Evolutionary conservation across 1,139 yeast genomes (phyloP), one percentile per base, ranked within the genome.

Genomic region (Candida neerlandica): DNA sequence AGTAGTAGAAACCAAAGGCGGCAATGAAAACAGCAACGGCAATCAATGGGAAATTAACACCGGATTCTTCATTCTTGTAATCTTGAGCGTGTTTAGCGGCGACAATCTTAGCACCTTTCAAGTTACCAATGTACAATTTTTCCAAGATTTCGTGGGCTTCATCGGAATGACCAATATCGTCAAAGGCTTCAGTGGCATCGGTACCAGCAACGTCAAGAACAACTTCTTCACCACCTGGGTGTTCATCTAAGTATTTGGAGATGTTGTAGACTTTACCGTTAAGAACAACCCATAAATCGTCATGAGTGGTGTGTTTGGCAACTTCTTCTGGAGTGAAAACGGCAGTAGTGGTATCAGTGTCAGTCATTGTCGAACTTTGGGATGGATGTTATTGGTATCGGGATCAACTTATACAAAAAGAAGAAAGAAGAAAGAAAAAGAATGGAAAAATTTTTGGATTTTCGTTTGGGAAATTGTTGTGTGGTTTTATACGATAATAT

Each of bases 181-280:
- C 91, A 65, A 94, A 94, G 34, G 96, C 92, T 59, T 85, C 94
- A 43, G 99, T 92, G 52, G 97, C 96, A 69, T 95, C 99, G 51
- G 78, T 76, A 58, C 99, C 99, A 52, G 94, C 98, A 60, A 85
- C 82, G 65, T 95, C 99, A 49, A 87, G 73, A 59, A 94, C 80
- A 45, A 94, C 97, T 71, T 95, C 99, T 71, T 91, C 98, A 65
- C 99, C 99, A 76, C 99, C 99, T 54, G 81, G 81, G 73, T 94
- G 99, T 75, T 94, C 98, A 63, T 92, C 97, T 54, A 92, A 71
- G 70, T 92, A 94, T 57, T 77, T 74, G 49, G 96, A 74, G 54
- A 89, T 84, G 69, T 94, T 91, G 72, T 92, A 94, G 49, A 94
- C 98, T 65, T 86, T 88, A 44, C 96, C 97, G 57, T 89, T 84